Evolutionary conservation across 495 filamentous ascomycete genomes (phyloP).

Genomic region (Massariosphaeria phaeospora): DNA sequence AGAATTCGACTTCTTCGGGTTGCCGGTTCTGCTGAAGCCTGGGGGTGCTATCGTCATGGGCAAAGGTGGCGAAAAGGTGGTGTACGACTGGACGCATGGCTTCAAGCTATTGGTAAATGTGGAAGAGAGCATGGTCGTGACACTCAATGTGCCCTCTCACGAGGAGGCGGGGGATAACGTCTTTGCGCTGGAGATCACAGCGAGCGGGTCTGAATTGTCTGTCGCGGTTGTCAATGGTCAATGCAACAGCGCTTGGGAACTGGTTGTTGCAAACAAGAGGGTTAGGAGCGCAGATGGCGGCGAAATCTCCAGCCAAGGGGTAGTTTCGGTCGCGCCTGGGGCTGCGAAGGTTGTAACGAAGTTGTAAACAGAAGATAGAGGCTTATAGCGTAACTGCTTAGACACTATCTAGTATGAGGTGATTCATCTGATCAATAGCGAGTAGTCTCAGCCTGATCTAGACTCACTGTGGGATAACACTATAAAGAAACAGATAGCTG

Average conservation of each 20-base stretch:
- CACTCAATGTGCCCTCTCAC: neutral
- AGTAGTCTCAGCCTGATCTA: no score
- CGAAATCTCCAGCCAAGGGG: neutral
- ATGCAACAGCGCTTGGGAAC: neutral
- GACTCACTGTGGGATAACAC: no score
- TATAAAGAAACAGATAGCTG: no score
- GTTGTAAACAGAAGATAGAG: no score
- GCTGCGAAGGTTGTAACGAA: neutral
- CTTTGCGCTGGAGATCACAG: neutral
- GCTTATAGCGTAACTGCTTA: no score
- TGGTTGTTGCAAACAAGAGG: neutral
- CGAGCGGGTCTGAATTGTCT: neutral
- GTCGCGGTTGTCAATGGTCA: neutral
- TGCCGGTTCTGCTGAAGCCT: conserved; percentile 50
- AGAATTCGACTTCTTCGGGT: conserved; percentile 44
- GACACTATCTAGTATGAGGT: no score
- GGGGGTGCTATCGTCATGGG: conserved; percentile 48
- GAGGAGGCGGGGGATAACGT: neutral
- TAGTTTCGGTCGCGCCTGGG: neutral
- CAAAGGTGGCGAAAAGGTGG: conserved; percentile 44
- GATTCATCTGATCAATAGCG: no score
- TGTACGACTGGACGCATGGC: conserved; percentile 48
- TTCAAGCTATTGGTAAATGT: conserved; percentile 25
- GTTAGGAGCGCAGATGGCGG: neutral
- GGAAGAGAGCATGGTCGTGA: neutral